Evolutionary conservation across 371 early-diverging fungal genomes (phyloP).

Genomic region (Apophysomyces trapeziformis): DNA sequence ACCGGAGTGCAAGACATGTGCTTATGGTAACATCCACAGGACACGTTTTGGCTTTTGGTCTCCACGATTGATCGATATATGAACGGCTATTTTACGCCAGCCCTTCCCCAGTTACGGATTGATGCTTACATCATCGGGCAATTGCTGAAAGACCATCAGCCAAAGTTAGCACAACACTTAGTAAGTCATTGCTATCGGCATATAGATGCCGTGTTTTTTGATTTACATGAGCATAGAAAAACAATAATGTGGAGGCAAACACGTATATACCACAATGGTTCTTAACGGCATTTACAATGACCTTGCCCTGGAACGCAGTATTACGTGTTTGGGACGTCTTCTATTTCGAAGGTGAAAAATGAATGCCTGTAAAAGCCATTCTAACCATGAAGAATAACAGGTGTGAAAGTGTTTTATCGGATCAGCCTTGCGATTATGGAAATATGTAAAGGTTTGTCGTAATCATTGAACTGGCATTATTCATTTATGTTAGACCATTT

Average conservation of each 20-base stretch:
- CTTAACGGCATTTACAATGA: conserved; percentile 88
- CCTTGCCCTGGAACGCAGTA: conserved; percentile 90
- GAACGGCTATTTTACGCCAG: conserved; percentile 80
- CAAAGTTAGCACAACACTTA: conserved; percentile 77
- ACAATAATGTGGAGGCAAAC: conserved; percentile 80
- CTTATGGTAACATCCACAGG: conserved; percentile 38
- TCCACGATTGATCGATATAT: conserved; percentile 77
- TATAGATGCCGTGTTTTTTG: not conserved
- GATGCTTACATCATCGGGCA: conserved; percentile 88
- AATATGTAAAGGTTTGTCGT: conserved; percentile 55
- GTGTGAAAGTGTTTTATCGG: conserved; percentile 84
- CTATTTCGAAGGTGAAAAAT: conserved; percentile 69
- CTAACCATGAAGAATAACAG: conserved; percentile 26
- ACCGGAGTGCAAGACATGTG: not conserved
- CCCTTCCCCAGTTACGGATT: conserved; percentile 74
- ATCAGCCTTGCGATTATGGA: conserved; percentile 83
- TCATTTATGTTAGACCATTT: conserved; percentile 52
- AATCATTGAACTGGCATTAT: not conserved
- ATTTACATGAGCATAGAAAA: conserved; percentile 35
- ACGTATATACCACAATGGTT: conserved; percentile 96
- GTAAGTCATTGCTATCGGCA: conserved; percentile 27
- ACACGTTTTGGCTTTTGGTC: conserved; percentile 88
- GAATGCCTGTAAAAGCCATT: not conserved
- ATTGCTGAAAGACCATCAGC: conserved; percentile 73
- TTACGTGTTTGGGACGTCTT: conserved; percentile 95